phyloP scores from a whole-genome alignment of 306 rosid genomes.

The Vachellia pachyceras region DNA sequence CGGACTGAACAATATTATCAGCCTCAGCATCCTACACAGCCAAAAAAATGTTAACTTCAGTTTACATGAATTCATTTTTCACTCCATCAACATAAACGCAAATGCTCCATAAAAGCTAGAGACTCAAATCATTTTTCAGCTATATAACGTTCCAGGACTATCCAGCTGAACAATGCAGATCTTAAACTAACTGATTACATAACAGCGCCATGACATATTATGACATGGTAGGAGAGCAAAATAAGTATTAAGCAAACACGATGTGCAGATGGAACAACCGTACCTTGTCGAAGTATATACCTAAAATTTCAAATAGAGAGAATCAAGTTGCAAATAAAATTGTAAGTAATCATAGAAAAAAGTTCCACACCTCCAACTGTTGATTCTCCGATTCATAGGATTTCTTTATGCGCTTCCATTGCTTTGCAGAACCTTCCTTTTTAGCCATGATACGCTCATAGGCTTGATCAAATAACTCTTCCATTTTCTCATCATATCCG shows the following conservation, averaged over 20 bases:
- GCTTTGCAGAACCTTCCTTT: slow-evolving; percentile 86
- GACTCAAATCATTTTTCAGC: neutral
- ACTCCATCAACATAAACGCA: slow-evolving; percentile 6
- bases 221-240: no score
- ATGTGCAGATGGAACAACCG: neutral
- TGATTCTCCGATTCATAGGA: slow-evolving; percentile 55
- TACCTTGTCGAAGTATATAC: neutral
- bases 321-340: neutral
- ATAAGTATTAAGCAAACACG: neutral
- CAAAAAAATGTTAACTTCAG: slow-evolving; percentile 26
- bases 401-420: slow-evolving; percentile 75
- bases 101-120: slow-evolving; percentile 10
- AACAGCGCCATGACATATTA: no score
- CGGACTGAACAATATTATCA: slow-evolving; percentile 54
- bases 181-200: neutral
- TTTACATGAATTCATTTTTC: slow-evolving; percentile 1
- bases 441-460: slow-evolving; percentile 73
- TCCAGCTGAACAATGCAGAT: neutral
- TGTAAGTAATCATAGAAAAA: neutral
- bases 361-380: slow-evolving; percentile 70
- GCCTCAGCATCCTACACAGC: slow-evolving; percentile 64
- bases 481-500: slow-evolving; percentile 89
- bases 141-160: neutral
- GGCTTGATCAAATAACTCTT: slow-evolving; percentile 71
- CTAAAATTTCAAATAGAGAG: neutral